phyloP scores from a whole-genome alignment of 2,329 filamentous ascomycete genomes.

The Ilyonectria destructans region DNA sequence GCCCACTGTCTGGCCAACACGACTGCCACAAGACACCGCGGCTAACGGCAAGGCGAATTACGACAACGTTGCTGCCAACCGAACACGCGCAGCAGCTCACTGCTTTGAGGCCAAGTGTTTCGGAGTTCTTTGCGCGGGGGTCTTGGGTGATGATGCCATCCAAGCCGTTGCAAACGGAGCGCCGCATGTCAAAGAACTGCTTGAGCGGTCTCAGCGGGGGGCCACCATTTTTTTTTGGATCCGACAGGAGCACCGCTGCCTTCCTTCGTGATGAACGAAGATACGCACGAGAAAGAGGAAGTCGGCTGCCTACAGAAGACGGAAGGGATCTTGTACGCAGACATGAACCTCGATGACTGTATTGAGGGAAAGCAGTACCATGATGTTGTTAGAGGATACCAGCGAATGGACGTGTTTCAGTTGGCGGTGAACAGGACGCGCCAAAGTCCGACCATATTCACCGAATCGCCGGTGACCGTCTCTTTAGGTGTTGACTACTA shows the following conservation, averaged over 20 bases:
- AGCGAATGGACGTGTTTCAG: slow-evolving; percentile 70
- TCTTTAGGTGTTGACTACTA: too few species aligned
- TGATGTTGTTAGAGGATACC: slow-evolving; percentile 71
- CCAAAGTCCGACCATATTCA: too few species aligned
- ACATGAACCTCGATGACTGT: slow-evolving; percentile 65
- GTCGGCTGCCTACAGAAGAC: too few species aligned
- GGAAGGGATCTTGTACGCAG: slow-evolving; percentile 68
- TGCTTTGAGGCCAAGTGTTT: slow-evolving; percentile 74
- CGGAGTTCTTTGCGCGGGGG: slow-evolving; percentile 65
- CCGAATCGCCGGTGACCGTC: too few species aligned
- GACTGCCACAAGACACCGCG: slow-evolving; percentile 24
- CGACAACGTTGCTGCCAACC: slow-evolving; percentile 69
- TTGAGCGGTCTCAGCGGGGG: slow-evolving; percentile 56
- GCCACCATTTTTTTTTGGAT: slow-evolving; percentile 68
- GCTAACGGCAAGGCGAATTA: too few species aligned
- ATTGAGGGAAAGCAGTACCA: slow-evolving; percentile 73
- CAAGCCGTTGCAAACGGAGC: slow-evolving; percentile 52
- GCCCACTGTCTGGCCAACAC: slow-evolving; percentile 70
- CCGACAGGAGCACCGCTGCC: slow-evolving; percentile 62
- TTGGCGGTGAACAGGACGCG: too few species aligned
- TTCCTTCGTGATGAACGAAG: slow-evolving; percentile 55
- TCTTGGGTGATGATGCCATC: slow-evolving; percentile 59
- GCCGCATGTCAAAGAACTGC: too few species aligned
- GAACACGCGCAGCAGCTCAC: slow-evolving; percentile 67
- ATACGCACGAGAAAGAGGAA: too few species aligned